Evolutionary conservation across 176 grass and related monocot genomes (phyloP).

Genomic region (Raddia guianensis): DNA sequence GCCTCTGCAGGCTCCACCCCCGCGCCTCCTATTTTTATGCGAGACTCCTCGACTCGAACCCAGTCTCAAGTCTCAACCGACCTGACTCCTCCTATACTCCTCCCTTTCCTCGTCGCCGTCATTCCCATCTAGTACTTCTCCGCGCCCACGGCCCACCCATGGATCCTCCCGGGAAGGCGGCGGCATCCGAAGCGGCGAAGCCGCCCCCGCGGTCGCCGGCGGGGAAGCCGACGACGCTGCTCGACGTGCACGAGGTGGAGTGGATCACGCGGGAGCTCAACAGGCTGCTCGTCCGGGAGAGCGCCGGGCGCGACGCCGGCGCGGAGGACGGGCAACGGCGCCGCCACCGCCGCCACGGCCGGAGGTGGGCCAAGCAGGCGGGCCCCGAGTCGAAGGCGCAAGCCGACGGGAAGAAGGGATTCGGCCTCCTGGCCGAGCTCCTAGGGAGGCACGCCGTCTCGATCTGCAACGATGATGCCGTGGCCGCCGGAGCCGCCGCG

Average conservation of each 20-base stretch:
- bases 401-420: not conserved
- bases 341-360: not conserved
- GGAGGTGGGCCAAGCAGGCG: slow-evolving; percentile 21
- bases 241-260: slow-evolving; percentile 75
- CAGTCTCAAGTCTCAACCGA: not conserved
- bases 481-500: not conserved
- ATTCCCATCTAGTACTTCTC: not conserved
- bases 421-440: slow-evolving; percentile 24
- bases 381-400: not conserved
- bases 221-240: slow-evolving; percentile 45
- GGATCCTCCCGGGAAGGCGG: slow-evolving; percentile 3
- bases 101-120: not conserved
- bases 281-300: slow-evolving; percentile 41
- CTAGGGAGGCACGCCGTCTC: slow-evolving; percentile 49
- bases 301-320: not conserved
- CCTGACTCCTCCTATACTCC: not conserved
- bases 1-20: not conserved
- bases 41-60: not conserved
- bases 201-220: not conserved
- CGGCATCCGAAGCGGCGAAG: not conserved
- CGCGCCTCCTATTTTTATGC: slow-evolving; percentile 22
- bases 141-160: not conserved
- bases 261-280: slow-evolving; percentile 77
- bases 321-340: not conserved
- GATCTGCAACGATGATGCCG: slow-evolving; percentile 42